phyloP scores from a whole-genome alignment of 371 early-diverging fungal genomes.

The Racocetra persica region DNA sequence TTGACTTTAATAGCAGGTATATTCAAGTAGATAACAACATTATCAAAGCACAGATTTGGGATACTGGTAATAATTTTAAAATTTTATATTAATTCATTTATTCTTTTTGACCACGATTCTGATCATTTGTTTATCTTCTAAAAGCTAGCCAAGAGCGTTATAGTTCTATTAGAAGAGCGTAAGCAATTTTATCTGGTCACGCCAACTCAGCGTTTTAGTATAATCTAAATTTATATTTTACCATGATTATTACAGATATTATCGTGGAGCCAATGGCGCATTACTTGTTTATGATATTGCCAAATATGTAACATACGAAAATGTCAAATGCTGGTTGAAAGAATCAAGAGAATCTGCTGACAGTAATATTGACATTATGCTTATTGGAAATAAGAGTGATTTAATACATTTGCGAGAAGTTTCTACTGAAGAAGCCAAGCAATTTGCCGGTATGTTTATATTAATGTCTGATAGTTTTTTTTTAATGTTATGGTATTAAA shows the following conservation, averaged over 20 bases:
- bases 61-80: conserved; percentile 71
- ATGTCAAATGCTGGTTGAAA: conserved; percentile 97
- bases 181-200: conserved; percentile 53
- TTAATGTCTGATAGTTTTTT: background rate
- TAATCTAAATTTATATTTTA: background rate
- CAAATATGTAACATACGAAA: conserved; percentile 94
- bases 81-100: conserved; percentile 15
- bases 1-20: conserved; percentile 98
- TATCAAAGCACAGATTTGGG: conserved; percentile 99
- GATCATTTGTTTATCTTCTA: conserved; percentile 9
- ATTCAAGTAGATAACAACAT: conserved; percentile 97
- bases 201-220: background rate
- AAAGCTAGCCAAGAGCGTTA: conserved; percentile 91
- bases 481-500: background rate
- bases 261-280: conserved; percentile 99
- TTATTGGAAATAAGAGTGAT: conserved; percentile 99
- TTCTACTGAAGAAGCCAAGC: conserved; percentile 95
- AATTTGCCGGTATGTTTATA: conserved; percentile 80
- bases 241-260: conserved; percentile 72
- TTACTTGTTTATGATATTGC: conserved; percentile 99
- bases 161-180: conserved; percentile 90
- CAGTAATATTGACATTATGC: conserved; percentile 97
- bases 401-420: conserved; percentile 95
- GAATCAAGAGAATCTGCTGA: conserved; percentile 98
- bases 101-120: background rate